Evolutionary conservation across 1,284 basidiomycete species (phyloP).

Genomic region (Megacollybia platyphylla): DNA sequence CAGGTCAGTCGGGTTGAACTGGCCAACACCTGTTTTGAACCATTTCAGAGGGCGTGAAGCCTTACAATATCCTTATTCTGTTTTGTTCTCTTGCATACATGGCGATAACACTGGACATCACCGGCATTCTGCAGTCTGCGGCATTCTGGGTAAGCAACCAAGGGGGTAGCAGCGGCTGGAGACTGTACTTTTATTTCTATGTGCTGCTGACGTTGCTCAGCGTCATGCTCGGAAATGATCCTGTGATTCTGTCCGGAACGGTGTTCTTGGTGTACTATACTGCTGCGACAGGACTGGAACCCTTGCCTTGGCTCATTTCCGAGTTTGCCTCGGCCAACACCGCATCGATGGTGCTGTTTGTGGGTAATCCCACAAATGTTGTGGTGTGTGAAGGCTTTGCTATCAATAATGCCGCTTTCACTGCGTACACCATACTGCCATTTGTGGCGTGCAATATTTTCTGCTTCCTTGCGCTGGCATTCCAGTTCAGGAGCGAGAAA

Average conservation of each 20-base stretch:
- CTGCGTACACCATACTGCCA: slow-evolving; percentile 59
- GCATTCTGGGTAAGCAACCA: slow-evolving; percentile 81
- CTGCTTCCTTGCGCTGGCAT: slow-evolving; percentile 38
- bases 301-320: slow-evolving; percentile 35
- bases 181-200: slow-evolving; percentile 72
- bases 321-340: slow-evolving; percentile 73
- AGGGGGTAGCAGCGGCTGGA: slow-evolving; percentile 58
- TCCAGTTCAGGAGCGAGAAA: slow-evolving; percentile 39
- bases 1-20: slow-evolving; percentile 6
- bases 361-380: slow-evolving; percentile 67
- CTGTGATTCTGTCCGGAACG: slow-evolving; percentile 77
- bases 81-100: slow-evolving; percentile 93
- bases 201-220: slow-evolving; percentile 71
- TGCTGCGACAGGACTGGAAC: slow-evolving; percentile 43
- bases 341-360: slow-evolving; percentile 53
- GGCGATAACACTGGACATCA: slow-evolving; percentile 84
- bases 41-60: slow-evolving; percentile 57
- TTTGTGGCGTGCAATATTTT: slow-evolving; percentile 49
- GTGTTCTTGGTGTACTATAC: slow-evolving; percentile 84
- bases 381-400: slow-evolving; percentile 55
- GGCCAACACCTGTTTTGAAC: slow-evolving; percentile 2
- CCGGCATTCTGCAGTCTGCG: slow-evolving; percentile 77
- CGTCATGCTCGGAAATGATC: slow-evolving; percentile 82
- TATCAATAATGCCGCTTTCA: slow-evolving; percentile 53
- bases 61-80: slow-evolving; percentile 87